Evolutionary conservation across 306 rosid species (phyloP).

Genomic region (Macrotyloma uniflorum): DNA sequence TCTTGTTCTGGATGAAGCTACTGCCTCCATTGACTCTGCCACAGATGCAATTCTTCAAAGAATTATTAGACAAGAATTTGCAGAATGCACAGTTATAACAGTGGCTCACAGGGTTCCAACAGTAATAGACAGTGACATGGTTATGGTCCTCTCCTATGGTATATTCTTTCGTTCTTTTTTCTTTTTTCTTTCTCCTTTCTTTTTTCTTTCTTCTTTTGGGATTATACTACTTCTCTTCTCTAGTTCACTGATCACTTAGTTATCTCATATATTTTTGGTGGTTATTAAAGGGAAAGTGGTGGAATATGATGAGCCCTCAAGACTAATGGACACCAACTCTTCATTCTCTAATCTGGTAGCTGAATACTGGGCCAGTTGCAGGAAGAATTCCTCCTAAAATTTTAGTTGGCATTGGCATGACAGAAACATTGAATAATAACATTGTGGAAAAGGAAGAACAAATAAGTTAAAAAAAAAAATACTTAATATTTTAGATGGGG

Average conservation of each 20-base stretch:
- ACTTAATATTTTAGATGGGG: background rate
- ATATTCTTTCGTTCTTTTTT: constrained; percentile 13
- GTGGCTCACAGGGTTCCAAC: constrained; percentile 89
- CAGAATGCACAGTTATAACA: constrained; percentile 72
- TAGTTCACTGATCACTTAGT: background rate
- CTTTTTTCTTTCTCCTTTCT: no score
- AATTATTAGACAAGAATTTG: constrained; percentile 70
- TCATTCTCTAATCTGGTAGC: constrained; percentile 80
- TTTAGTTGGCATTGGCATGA: background rate
- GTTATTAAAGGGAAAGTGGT: constrained; percentile 66
- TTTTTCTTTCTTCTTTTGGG: background rate
- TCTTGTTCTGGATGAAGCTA: constrained; percentile 85
- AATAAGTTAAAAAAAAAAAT: background rate
- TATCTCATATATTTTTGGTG: background rate
- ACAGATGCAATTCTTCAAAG: constrained; percentile 67
- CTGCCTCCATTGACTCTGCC: constrained; percentile 77
- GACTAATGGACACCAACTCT: constrained; percentile 64
- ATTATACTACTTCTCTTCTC: background rate
- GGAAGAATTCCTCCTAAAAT: constrained; percentile 36
- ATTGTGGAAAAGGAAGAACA: background rate
- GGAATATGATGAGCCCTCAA: constrained; percentile 78
- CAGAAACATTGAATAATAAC: constrained; percentile 15
- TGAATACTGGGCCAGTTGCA: constrained; percentile 81
- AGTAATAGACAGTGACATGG: constrained; percentile 81
- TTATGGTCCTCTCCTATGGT: constrained; percentile 85